Evolutionary conservation across 1,284 basidiomycete species (phyloP).

Genomic region (Irpex lacteus): DNA sequence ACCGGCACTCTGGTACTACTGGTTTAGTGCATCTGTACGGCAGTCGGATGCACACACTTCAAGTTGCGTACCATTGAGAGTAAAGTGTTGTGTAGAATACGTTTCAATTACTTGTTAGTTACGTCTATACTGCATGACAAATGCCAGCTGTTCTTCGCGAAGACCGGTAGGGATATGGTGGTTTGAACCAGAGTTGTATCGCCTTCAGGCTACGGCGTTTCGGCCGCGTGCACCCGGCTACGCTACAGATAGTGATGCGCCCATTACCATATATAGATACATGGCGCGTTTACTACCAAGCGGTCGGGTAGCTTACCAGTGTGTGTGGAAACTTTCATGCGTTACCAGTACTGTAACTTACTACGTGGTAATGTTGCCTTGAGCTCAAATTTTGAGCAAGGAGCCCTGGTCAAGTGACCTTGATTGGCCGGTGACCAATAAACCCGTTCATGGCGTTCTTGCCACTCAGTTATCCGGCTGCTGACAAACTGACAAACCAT

Average conservation of each 20-base stretch:
- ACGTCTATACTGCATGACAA: not conserved
- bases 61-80: not conserved
- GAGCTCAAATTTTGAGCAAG: too few relatives aligned
- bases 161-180: not conserved
- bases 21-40: not conserved
- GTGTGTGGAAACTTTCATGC: too few relatives aligned
- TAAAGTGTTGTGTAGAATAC: not conserved
- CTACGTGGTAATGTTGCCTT: too few relatives aligned
- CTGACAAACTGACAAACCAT: too few relatives aligned
- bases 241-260: not conserved
- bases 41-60: not conserved
- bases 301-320: too few relatives aligned
- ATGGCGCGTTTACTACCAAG: too few relatives aligned
- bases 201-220: not conserved
- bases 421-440: too few relatives aligned
- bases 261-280: not conserved
- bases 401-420: too few relatives aligned
- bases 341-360: too few relatives aligned
- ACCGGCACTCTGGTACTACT: not conserved
- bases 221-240: not conserved
- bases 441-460: too few relatives aligned
- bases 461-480: too few relatives aligned
- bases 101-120: not conserved
- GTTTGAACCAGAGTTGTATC: not conserved
- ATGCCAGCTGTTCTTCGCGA: not conserved